Base-by-base conservation (phyloP, 345 rosid species). In the Dipteronia dyeriana region DNA sequence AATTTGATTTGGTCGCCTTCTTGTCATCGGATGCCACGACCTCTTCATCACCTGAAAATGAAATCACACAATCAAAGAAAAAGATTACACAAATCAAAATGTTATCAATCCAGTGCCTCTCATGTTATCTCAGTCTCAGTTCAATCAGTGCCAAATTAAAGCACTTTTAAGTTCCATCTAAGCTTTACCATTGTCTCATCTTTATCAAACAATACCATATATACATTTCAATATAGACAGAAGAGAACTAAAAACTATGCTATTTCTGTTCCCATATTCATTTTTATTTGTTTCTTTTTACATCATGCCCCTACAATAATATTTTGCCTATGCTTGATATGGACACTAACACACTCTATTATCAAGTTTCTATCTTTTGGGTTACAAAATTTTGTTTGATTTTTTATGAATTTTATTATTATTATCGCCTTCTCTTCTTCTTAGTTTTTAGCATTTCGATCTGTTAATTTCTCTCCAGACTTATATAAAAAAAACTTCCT, bases 121-220 rank as follows among this genome's bases (percentile, higher is more conserved):
- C 1, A 19, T 29, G 16, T 34, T 34, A 34, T 34, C 38, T 34
- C 5, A 34, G 38, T 34, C 38, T 66, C 31, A 41, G 34, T 7
- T 10, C 57, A 53, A 16, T 59, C 3, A 23, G 38, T 34, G 6
- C 51, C 22, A 1, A 41, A 23, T 16, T 45, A 23, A 62, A 45
- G 26, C 47, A 61, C 68, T 73, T 62, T 45, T 49, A 23, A 5
- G 34, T 23, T 23, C 26, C 31, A 31, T 11, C 39, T 38, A 19
- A 47, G 47, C 43, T 61, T 73, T 61, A 45, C 43, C 43, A 63
- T 1, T 63, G 70, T 51, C 70, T 26, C 4, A 45, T 74, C 70
- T 63, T 47, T 63, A 47, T 45, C 47, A 74, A 63, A 74, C 45
- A 74, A 62, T 74, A 26, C 68, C 76, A 47, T 45, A 7, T 17